Percentiles rank a stretch among this genome's conserved stretches.
Evolutionary conservation across 768 basidiomycete species (phyloP).

Genomic region (Mycena galopus): DNA sequence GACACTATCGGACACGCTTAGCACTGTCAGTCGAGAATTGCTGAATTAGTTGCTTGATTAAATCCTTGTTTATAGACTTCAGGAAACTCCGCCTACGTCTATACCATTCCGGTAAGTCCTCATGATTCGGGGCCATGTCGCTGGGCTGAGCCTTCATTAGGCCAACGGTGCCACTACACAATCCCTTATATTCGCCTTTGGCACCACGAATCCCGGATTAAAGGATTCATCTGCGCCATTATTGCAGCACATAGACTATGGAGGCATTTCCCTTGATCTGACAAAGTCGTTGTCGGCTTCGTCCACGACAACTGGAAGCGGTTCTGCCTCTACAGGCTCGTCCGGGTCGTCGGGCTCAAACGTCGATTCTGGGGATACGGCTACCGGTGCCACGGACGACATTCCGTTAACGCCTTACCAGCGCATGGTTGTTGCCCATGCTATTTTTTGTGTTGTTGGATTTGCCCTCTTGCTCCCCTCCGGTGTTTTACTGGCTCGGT

Average conservation of each 20-base stretch:
- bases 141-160: conserved; percentile 43
- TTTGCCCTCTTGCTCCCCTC: conserved; percentile 67
- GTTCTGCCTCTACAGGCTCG: conserved; percentile 36
- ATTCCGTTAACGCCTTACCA: conserved; percentile 61
- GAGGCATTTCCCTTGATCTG: conserved; percentile 61
- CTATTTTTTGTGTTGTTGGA: conserved; percentile 61
- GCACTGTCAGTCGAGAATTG: conserved; percentile 52
- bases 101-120: conserved; percentile 61
- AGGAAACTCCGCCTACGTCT: conserved; percentile 62
- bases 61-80: conserved; percentile 48
- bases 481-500: conserved; percentile 68
- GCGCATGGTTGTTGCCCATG: conserved; percentile 68
- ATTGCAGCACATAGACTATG: conserved; percentile 60
- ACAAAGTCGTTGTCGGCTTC: conserved; percentile 47
- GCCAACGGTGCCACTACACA: conserved; percentile 56
- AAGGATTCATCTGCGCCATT: conserved; percentile 60
- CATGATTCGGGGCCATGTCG: neutral
- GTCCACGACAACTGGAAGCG: conserved; percentile 16
- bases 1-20: conserved; percentile 50
- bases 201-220: conserved; percentile 61
- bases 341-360: too few relatives aligned
- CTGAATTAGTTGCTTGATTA: neutral
- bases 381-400: conserved; percentile 38
- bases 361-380: conserved; percentile 30
- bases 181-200: conserved; percentile 72